Base-by-base conservation (phyloP, 2,329 filamentous ascomycete genomes). In the Anthostomella pinea region DNA sequence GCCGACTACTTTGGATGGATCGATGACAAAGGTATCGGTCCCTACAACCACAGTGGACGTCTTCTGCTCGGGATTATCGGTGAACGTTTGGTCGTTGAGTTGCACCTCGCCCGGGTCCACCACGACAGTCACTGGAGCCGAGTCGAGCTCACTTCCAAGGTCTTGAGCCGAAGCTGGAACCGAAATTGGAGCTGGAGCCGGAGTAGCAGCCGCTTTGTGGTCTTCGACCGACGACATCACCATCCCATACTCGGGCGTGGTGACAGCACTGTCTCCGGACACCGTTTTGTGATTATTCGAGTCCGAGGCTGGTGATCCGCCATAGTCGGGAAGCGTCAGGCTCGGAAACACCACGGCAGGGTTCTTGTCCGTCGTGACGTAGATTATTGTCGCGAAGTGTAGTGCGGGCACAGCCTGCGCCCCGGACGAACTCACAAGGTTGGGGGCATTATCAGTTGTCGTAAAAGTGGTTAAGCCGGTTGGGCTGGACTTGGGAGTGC, bases 301-400 rank as follows among this genome's bases (percentile, higher is more conserved):
- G 16, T 34, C 33, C 2, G 37, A 35, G 5, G 25, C 17, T 3
- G 51, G 45, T 9, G 46, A 38, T 10, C 53, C 48, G 29, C 62
- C 63, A 44, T 70, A 73, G 43, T 57, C 46, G 0, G 70, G 69
- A 5, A 62, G 56, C 4, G 52, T 41, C 11, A 65, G 55, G 3
- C 64, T 59, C 1, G 67, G 51, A 41, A 63, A 67, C 3, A 75
- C 63, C 11, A 76, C 69, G 7, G 68, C 65, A 0, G 74, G 73
- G 37, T 77, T 77, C 51, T 75, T 77, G 51, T 75, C 73, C 3
- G 73, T 75, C 2, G 72, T 75, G 33, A 71, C 52, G 30, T 74
- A 68, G 3, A 66, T 71, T 30, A 72, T 47, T 5, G 66, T 67
- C 17, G 49, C n/a, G n/a, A n/a, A n/a, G n/a, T n/a, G n/a, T n/a